phyloP scores from a whole-genome alignment of 805 yeast species.

The Starmerella sirachaensis region DNA sequence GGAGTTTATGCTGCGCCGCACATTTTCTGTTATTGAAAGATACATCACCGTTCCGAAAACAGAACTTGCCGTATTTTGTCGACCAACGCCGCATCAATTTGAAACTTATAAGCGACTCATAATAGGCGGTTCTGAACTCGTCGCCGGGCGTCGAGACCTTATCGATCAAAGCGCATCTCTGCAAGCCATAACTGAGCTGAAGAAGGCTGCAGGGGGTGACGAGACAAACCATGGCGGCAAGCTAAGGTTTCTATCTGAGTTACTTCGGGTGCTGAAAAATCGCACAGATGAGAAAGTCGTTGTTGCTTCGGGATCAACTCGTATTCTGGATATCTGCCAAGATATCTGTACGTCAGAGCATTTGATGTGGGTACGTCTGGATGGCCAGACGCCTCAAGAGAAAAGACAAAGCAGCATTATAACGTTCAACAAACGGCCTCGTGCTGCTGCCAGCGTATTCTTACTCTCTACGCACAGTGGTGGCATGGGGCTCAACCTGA shows the following conservation, averaged over 20 bases:
- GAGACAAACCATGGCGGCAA: constrained; percentile 43
- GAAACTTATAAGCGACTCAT: background rate
- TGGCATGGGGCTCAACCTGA: constrained; percentile 79
- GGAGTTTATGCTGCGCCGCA: constrained; percentile 56
- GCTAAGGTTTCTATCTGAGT: constrained; percentile 43
- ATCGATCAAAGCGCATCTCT: constrained; percentile 31
- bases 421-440: constrained; percentile 45
- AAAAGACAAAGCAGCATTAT: constrained; percentile 55
- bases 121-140: background rate
- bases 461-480: constrained; percentile 83
- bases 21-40: constrained; percentile 42
- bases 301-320: constrained; percentile 75
- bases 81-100: constrained; percentile 41
- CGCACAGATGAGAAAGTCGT: constrained; percentile 61
- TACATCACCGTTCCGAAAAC: constrained; percentile 59
- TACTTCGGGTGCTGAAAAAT: constrained; percentile 40
- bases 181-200: constrained; percentile 38
- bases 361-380: constrained; percentile 51
- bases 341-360: constrained; percentile 38
- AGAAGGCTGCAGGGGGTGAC: constrained; percentile 14
- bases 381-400: constrained; percentile 69
- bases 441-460: constrained; percentile 43
- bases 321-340: constrained; percentile 70
- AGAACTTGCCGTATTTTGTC: constrained; percentile 65
- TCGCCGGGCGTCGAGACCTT: background rate